phyloP scores from a whole-genome alignment of 192 early-diverging fungal species.

The Linnemannia exigua region DNA sequence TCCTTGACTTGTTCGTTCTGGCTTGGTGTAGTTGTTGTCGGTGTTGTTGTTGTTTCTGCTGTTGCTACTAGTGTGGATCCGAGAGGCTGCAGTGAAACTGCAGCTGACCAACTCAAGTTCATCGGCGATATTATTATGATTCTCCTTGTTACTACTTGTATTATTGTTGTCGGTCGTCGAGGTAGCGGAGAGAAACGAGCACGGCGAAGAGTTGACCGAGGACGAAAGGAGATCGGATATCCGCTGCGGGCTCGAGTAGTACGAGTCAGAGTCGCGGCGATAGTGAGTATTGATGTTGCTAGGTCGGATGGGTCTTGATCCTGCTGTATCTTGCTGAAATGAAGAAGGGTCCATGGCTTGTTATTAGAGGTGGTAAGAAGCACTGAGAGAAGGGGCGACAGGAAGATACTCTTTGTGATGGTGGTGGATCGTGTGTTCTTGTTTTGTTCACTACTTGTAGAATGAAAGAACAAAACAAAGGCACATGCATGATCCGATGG shows the following conservation, averaged over 20 bases:
- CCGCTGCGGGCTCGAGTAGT: conserved; percentile 2
- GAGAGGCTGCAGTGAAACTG: conserved; percentile 7
- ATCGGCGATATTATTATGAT: not conserved
- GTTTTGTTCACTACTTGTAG: not conserved
- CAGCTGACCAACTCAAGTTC: conserved; percentile 36
- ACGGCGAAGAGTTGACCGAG: conserved; percentile 36
- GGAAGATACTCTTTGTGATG: not conserved
- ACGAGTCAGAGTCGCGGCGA: not conserved
- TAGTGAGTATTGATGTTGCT: not conserved
- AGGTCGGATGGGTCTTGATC: not conserved
- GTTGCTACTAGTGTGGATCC: not conserved
- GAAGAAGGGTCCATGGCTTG: not conserved
- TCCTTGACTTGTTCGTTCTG: no score
- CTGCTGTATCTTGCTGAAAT: not conserved
- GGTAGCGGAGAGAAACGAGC: conserved; percentile 38
- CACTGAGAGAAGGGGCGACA: not conserved
- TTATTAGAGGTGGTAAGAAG: not conserved
- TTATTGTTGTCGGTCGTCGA: conserved; percentile 18
- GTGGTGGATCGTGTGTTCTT: not conserved
- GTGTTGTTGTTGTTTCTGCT: conserved; percentile 1
- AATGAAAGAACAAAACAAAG: not conserved
- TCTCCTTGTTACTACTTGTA: not conserved
- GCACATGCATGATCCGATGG: not conserved
- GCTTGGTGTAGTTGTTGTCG: not conserved
- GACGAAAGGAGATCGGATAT: conserved; percentile 21